phyloP scores from a whole-genome alignment of 1,284 basidiomycete genomes.

The Cryptococcus sp. region DNA sequence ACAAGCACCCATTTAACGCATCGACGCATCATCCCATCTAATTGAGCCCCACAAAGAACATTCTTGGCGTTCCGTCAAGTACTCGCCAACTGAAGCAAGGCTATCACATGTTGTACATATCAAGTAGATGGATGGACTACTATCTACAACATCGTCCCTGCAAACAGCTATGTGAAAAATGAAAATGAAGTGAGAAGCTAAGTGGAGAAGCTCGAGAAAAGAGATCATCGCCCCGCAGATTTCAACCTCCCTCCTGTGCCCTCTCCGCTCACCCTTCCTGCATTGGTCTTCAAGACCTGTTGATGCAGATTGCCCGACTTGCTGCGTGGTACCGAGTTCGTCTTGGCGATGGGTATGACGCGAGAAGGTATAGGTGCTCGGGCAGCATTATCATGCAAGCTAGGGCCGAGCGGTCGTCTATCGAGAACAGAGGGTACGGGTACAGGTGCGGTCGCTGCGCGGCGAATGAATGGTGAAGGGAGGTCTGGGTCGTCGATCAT shows the following conservation, averaged over 20 bases:
- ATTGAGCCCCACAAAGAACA: too few species aligned
- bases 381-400: constrained; percentile 4
- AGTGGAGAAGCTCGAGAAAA: too few species aligned
- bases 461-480: constrained; percentile 37
- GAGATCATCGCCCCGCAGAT: not conserved
- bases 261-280: constrained; percentile 4
- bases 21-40: not conserved
- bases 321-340: constrained; percentile 15
- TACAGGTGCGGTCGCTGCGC: constrained; percentile 13
- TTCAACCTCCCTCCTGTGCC: not conserved
- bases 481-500: constrained; percentile 36
- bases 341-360: not conserved
- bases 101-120: too few species aligned
- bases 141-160: too few species aligned
- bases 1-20: not conserved
- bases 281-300: constrained; percentile 29
- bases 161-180: too few species aligned
- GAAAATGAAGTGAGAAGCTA: too few species aligned
- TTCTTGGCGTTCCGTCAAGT: too few species aligned
- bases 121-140: too few species aligned
- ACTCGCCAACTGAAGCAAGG: too few species aligned
- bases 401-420: constrained; percentile 16
- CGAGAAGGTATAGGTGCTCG: not conserved
- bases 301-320: constrained; percentile 30
- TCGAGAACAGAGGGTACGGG: not conserved